Conservation (phyloP, 805 yeast species). For the Barnettozyma wickerhamii region DNA sequence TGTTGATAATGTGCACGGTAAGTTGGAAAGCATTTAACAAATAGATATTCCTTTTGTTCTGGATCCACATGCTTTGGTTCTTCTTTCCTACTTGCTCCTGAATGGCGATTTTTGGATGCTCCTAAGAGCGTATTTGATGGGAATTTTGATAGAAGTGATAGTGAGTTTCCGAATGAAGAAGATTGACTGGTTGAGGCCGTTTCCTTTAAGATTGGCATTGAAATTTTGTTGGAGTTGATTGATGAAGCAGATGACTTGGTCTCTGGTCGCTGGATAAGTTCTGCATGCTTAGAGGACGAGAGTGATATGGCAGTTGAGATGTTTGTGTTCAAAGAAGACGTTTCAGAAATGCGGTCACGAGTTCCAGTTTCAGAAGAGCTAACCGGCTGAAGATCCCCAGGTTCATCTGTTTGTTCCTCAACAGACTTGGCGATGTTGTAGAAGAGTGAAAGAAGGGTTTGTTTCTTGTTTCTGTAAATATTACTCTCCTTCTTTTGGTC, state of each 20-base stretch:
- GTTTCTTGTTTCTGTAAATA: constrained; percentile 16
- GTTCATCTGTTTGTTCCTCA: constrained; percentile 6
- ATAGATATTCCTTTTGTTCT: constrained; percentile 55
- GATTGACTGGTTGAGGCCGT: background rate
- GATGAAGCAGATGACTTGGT: constrained; percentile 2
- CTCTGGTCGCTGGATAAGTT: background rate
- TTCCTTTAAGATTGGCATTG: background rate
- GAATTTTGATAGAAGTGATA: constrained; percentile 7
- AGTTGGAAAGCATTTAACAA: constrained; percentile 78
- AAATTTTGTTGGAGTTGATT: background rate
- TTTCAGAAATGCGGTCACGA: constrained; percentile 3
- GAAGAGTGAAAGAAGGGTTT: constrained; percentile 29
- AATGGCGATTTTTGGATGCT: background rate
- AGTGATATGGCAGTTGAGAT: background rate
- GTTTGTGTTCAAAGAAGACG: constrained; percentile 2
- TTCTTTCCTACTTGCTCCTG: background rate
- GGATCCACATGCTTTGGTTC: constrained; percentile 8
- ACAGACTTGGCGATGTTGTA: constrained; percentile 27
- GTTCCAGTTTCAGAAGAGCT: background rate
- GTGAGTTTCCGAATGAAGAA: background rate
- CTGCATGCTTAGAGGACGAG: background rate
- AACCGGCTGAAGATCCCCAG: constrained; percentile 3
- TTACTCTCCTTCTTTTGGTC: background rate
- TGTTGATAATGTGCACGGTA: constrained; percentile 59
- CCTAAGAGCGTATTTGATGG: constrained; percentile 3